phyloP scores from a whole-genome alignment of 257 asterid species.

The Solanum chmielewskii region DNA sequence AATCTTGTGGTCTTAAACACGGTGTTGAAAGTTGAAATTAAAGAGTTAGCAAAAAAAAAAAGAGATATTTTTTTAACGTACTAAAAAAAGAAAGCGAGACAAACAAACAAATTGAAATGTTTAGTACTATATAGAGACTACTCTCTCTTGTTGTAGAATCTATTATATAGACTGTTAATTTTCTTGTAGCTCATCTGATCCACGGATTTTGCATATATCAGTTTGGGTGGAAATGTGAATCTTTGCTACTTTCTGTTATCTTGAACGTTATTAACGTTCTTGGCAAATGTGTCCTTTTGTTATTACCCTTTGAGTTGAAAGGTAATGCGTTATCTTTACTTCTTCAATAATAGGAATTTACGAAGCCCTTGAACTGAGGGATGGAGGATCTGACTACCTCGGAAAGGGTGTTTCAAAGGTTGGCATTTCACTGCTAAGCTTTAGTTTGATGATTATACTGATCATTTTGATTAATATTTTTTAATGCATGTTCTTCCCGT shows the following conservation, averaged over 20 bases:
- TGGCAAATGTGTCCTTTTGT: background rate
- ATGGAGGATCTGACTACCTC: constrained; percentile 95
- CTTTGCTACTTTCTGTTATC: background rate
- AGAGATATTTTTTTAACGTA: background rate
- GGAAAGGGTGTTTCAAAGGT: constrained; percentile 99
- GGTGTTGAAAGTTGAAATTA: background rate
- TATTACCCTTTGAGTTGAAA: background rate
- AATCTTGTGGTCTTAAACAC: background rate
- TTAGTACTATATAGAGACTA: background rate
- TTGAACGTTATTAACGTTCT: background rate
- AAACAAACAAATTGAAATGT: background rate
- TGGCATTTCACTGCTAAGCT: background rate
- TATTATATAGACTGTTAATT: background rate
- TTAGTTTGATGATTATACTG: background rate
- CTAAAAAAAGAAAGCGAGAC: background rate
- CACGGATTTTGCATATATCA: background rate
- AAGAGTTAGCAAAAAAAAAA: background rate
- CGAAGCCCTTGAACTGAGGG: constrained; percentile 97
- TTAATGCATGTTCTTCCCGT: background rate
- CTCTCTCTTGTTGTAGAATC: background rate
- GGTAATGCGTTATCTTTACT: background rate
- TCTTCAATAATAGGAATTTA: constrained; percentile 42
- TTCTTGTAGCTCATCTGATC: background rate
- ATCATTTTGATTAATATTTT: background rate
- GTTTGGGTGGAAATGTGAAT: background rate